Evolutionary conservation across 2,329 filamentous ascomycete genomes (phyloP).

Genomic region (Claviceps sp.): DNA sequence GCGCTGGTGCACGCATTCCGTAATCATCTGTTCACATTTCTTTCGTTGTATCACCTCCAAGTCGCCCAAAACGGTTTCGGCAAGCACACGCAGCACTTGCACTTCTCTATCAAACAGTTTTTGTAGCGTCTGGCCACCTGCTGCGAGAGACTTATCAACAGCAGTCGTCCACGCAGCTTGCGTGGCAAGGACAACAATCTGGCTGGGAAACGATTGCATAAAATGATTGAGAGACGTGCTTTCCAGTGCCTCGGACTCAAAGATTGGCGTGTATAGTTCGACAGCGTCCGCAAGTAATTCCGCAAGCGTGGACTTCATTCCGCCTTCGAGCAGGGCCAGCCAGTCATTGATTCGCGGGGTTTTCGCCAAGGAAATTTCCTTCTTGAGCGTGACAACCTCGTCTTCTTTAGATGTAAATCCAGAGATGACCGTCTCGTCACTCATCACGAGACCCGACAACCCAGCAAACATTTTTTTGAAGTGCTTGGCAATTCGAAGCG

Average conservation of each 20-base stretch:
- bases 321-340: conserved; percentile 82
- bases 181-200: conserved; percentile 88
- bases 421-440: conserved; percentile 78
- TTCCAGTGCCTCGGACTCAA: conserved; percentile 59
- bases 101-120: conserved; percentile 71
- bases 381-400: conserved; percentile 76
- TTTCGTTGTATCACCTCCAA: conserved; percentile 77
- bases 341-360: conserved; percentile 98
- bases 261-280: conserved; percentile 67
- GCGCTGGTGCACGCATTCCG: conserved; percentile 94
- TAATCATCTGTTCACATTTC: conserved; percentile 98
- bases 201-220: conserved; percentile 73
- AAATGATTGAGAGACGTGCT: conserved; percentile 61
- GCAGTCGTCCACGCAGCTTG: conserved; percentile 88
- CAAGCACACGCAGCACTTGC: conserved; percentile 71
- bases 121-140: conserved; percentile 56
- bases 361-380: conserved; percentile 82
- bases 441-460: conserved; percentile 72
- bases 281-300: conserved; percentile 82
- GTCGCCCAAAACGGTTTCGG: conserved; percentile 79
- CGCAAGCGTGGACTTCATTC: conserved; percentile 88
- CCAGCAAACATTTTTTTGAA: conserved; percentile 99
- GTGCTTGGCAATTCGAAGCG: conserved; percentile 89
- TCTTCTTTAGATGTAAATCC: conserved; percentile 94
- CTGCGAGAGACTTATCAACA: conserved; percentile 63